Base-by-base conservation (phyloP, 139 green algal genomes). In the Micromonas pusilla region DNA sequence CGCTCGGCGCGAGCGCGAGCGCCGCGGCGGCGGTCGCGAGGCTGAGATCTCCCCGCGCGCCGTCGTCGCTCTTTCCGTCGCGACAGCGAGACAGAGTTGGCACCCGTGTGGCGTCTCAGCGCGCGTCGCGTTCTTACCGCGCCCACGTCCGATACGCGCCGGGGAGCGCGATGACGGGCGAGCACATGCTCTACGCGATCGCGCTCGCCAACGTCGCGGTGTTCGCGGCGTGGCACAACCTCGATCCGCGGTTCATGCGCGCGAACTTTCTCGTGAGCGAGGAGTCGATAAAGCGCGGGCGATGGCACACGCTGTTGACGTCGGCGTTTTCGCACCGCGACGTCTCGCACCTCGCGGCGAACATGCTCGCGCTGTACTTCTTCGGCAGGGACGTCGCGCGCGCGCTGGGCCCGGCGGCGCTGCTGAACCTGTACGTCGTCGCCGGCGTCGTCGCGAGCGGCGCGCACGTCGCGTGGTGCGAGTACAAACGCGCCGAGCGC, bases 281-380 rank as follows among this genome's bases (percentile, higher is more conserved):
- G 33, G 38, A 62, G 9, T 5, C 68, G 23, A 1, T 75, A 19
- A 13, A 28, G 21, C 23, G 25, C 36, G 68, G 68, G 20, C 38
- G 38, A 1, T 60, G 23, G 31, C 68, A 75, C 37, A 75, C 68
- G 3, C 26, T 62, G 37, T 6, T 83, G 31, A 83, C 78, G 37
- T 53, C 36, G 33, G 54, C 70, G 53, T 80, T 83, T 34, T 78
- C 53, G 72, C 79, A 83, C 45, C 26, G 23, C 20, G 62, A 79
- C 20, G 23, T 77, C 33, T 34, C 28, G 34, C 79, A 83, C 65
- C 72, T 83, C 60, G 30, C 25, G 23, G 31, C 26, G 62, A 83
- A 83, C 79, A 83, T 83, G 79, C 34, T 83, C 30, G 72, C 57
- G 53, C 60, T 83, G 65, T 83, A 83, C 39, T 83, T 80, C 38